Evolutionary conservation across 148 eudicot species (phyloP).

Genomic region (Heliosperma pusillum): DNA sequence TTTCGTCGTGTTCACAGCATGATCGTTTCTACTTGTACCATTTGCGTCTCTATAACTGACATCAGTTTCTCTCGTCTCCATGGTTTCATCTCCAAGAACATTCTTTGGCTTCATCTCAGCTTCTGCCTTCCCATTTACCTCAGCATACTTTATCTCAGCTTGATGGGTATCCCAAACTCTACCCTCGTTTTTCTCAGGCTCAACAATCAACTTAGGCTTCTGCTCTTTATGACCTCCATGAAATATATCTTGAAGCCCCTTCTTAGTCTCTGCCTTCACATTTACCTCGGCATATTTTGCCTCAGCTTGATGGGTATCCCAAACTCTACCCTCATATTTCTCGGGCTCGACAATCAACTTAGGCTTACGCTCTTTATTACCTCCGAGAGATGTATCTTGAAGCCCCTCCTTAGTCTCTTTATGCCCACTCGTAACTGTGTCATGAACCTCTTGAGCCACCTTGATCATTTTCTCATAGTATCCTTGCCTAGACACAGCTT

Average conservation of each 20-base stretch:
- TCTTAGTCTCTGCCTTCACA: slow-evolving; percentile 26
- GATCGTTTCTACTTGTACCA: slow-evolving; percentile 21
- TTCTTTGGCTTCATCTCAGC: slow-evolving; percentile 17
- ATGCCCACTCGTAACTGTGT: slow-evolving; percentile 24
- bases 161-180: slow-evolving; percentile 16
- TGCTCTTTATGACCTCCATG: slow-evolving; percentile 26
- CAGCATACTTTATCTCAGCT: slow-evolving; percentile 15
- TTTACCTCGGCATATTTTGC: slow-evolving; percentile 19
- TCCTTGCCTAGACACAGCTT: slow-evolving; percentile 39
- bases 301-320: slow-evolving; percentile 18
- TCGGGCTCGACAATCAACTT: slow-evolving; percentile 28
- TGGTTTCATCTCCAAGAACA: slow-evolving; percentile 25
- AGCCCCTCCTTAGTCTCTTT: slow-evolving; percentile 31
- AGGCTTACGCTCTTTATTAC: slow-evolving; percentile 26
- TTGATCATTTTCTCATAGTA: slow-evolving; percentile 42
- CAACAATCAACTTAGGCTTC: slow-evolving; percentile 24
- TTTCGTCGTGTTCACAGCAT: slow-evolving; percentile 16
- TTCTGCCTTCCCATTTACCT: slow-evolving; percentile 15
- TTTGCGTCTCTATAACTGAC: slow-evolving; percentile 17
- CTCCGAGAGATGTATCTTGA: slow-evolving; percentile 25
- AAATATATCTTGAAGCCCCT: slow-evolving; percentile 26
- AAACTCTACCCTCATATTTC: slow-evolving; percentile 13
- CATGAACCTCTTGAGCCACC: slow-evolving; percentile 44
- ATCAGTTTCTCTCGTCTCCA: slow-evolving; percentile 19
- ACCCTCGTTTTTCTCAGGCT: slow-evolving; percentile 25